A percentile compares a stretch with the other conserved stretches of the same genome.
phyloP scores from a whole-genome alignment of 257 asterid genomes.

The Solanum pimpinellifolium region DNA sequence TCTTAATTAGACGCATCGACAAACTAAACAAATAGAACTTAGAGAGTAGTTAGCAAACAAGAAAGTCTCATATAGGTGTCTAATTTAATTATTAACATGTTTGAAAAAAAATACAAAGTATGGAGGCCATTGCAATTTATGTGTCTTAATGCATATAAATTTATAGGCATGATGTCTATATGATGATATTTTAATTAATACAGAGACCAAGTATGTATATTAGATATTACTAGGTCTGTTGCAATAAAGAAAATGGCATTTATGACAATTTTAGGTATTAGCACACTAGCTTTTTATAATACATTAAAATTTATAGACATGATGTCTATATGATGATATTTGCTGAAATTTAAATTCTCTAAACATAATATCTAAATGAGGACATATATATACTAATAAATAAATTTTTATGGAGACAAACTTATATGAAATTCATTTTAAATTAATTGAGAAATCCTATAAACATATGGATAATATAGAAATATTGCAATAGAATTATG shows the following conservation, averaged over 20 bases:
- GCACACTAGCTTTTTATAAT: neutral
- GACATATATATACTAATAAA: no score
- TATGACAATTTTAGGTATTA: neutral
- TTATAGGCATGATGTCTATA: neutral
- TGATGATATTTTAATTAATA: neutral
- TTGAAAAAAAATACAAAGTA: neutral
- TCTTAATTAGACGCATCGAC: neutral
- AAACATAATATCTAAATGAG: neutral
- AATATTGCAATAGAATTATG: neutral
- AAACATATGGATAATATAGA: neutral
- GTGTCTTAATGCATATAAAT: neutral
- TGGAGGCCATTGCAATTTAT: neutral
- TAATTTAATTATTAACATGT: neutral
- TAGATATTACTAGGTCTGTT: neutral
- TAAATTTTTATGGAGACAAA: neutral
- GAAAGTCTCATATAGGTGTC: neutral
- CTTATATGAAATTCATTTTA: neutral
- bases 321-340: neutral
- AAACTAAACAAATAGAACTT: neutral
- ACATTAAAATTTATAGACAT: neutral
- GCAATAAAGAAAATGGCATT: neutral
- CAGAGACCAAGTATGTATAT: neutral
- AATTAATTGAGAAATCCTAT: no score
- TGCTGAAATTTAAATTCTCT: neutral
- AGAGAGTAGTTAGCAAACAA: neutral